Evolutionary conservation across 257 asterid species (phyloP), one percentile per base, ranked within the genome.

Genomic region (Forsythia viridissima): DNA sequence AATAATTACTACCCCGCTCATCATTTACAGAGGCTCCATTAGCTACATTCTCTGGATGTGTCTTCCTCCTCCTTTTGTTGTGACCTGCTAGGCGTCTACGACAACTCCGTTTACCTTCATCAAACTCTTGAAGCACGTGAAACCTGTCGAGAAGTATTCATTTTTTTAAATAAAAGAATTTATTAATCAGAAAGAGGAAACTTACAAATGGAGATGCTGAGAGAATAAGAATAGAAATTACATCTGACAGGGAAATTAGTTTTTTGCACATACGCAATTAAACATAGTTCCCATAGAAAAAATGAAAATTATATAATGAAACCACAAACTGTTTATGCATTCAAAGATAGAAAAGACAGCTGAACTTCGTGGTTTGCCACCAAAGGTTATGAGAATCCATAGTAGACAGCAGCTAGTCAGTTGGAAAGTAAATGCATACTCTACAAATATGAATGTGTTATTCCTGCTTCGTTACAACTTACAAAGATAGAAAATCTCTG

Each of bases 31-130:
- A 75, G 74, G 82, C 77, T 37, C 90, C 89, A 80, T 72, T 83
- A 24, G 82, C 86, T 40, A 80, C 85, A 74, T 77, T 94, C 83
- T 94, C 96, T 5, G 98, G 99, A 81, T 91, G 97, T 11, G 97
- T 90, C 88, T 94, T 94, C 85, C 99, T 89, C 72, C 99, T 81
- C 48, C 99, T 80, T 77, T 87, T 88, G 68, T 94, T 94, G 80
- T 94, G 98, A 36, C 99, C 98, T 20, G 99, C 99, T 72, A 93
- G 85, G 77, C 98, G 97, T 84, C 96, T 90, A 11, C 98, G 96
- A 76, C 98, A 93, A 85, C 99, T 94, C 72, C 98, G 82, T 85
- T 90, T 94, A 80, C 94, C 99, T 88, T 94, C 99, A 82, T 93
- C 99, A 82, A 93, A 94, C 85, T 94, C 99, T 85, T 89, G 88